Conservation (phyloP, 192 early-diverging fungal genomes). For the Coemansia sp. region DNA sequence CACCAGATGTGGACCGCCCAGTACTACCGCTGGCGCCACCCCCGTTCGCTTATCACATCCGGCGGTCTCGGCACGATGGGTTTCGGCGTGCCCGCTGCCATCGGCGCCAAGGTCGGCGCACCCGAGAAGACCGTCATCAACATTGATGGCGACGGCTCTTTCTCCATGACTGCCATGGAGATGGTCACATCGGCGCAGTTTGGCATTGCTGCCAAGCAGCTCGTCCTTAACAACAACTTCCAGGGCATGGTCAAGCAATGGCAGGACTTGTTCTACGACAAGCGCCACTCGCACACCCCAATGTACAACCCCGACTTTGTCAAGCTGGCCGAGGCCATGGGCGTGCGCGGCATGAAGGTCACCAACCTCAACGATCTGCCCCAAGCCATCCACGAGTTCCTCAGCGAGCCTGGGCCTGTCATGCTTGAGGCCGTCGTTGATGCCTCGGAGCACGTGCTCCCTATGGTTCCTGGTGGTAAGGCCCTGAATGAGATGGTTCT, state of each 20-base stretch:
- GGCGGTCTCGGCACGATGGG: conserved; percentile 99
- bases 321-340: conserved; percentile 94
- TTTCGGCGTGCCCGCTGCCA: conserved; percentile 92
- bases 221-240: conserved; percentile 98
- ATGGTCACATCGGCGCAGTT: conserved; percentile 96
- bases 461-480: conserved; percentile 96
- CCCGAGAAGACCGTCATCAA: conserved; percentile 96
- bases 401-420: conserved; percentile 79
- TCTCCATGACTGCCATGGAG: conserved; percentile 99
- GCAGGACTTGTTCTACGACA: conserved; percentile 97
- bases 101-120: conserved; percentile 94
- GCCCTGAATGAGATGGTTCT: conserved; percentile 86
- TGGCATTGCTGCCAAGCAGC: conserved; percentile 95
- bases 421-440: conserved; percentile 88
- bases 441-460: conserved; percentile 92
- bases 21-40: conserved; percentile 88
- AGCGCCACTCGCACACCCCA: conserved; percentile 89
- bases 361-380: conserved; percentile 83
- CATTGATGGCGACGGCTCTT: conserved; percentile 98
- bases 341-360: conserved; percentile 83
- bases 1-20: conserved; percentile 99
- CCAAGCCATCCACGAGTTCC: conserved; percentile 84
- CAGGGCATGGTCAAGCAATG: conserved; percentile 97
- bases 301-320: conserved; percentile 99
- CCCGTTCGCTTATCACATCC: conserved; percentile 87